Conservation (phyloP, 225 moss, liverwort and hornwort species). For the Bryum argenteum region DNA sequence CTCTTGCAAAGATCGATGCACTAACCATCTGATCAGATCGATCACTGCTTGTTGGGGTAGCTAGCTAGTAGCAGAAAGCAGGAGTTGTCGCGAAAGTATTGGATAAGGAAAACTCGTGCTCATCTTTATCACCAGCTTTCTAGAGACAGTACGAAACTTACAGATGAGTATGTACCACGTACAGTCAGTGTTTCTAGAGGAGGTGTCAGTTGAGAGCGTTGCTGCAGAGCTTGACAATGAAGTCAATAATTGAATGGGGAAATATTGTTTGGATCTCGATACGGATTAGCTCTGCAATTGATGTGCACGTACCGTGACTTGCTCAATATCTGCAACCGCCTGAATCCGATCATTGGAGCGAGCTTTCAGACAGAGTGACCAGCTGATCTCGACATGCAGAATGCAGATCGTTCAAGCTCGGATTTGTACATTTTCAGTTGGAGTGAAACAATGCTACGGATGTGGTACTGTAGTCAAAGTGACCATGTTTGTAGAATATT, state of each 20-base stretch:
- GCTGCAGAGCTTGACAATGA: not conserved
- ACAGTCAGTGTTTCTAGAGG: not conserved
- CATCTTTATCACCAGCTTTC: too few relatives aligned
- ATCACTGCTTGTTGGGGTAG: not conserved
- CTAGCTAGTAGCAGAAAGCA: not conserved
- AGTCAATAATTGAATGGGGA: conserved; percentile 16
- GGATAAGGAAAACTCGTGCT: conserved; percentile 2
- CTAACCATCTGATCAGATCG: not conserved
- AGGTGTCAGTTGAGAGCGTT: not conserved
- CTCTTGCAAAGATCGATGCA: too few relatives aligned
- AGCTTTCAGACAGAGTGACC: too few relatives aligned
- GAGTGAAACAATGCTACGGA: too few relatives aligned
- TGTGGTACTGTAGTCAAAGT: too few relatives aligned
- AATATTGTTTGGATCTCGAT: conserved; percentile 4
- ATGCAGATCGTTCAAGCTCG: too few relatives aligned
- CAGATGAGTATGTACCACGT: not conserved
- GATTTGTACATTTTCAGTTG: too few relatives aligned
- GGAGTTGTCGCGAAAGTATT: not conserved
- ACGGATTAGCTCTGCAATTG: conserved; percentile 13
- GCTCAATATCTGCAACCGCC: conserved; percentile 20
- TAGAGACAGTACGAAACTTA: not conserved
- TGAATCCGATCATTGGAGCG: not conserved
- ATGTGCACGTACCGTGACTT: not conserved
- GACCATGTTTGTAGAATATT: too few relatives aligned
- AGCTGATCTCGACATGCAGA: too few relatives aligned